Evolutionary conservation across 139 green algal species (phyloP).

Genomic region (Tetraselmis striata): DNA sequence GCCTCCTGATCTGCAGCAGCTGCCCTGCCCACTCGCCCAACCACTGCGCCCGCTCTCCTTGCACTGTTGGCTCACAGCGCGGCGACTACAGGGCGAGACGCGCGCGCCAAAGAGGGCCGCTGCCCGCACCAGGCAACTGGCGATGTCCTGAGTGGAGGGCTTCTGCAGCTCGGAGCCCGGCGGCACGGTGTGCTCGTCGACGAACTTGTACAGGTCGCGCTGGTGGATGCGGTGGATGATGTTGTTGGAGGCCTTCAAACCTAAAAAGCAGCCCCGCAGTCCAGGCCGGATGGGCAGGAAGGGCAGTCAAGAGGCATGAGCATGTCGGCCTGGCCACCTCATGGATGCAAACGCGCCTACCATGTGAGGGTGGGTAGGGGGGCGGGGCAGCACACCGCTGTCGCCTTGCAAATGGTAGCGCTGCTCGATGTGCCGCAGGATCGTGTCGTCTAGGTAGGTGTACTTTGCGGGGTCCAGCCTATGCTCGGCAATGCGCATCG

Average conservation of each 20-base stretch:
- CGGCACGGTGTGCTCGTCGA: constrained; percentile 40
- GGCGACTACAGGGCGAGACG: no score
- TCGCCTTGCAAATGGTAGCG: neutral
- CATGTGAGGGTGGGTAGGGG: neutral
- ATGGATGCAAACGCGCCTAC: neutral
- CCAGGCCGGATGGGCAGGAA: neutral
- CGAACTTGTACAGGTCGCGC: constrained; percentile 67
- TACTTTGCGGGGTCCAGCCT: constrained; percentile 24
- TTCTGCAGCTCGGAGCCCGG: neutral
- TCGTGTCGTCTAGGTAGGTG: constrained; percentile 29
- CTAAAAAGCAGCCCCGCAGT: neutral
- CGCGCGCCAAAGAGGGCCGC: no score
- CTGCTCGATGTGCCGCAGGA: constrained; percentile 33
- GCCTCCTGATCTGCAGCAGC: no score
- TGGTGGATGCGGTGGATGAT: constrained; percentile 48
- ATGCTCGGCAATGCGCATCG: constrained; percentile 23
- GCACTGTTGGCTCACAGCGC: no score
- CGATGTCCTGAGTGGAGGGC: neutral
- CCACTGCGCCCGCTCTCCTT: no score
- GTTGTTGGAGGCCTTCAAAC: neutral
- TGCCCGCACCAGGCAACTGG: neutral
- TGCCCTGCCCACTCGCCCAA: no score
- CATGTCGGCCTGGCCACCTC: neutral
- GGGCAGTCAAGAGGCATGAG: neutral
- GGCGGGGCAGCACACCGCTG: neutral